These are phyloP conservation scores for Litsea cubeba DNA, from an alignment of 164 flowering plant species.

Conservation along the genomic window DNA sequence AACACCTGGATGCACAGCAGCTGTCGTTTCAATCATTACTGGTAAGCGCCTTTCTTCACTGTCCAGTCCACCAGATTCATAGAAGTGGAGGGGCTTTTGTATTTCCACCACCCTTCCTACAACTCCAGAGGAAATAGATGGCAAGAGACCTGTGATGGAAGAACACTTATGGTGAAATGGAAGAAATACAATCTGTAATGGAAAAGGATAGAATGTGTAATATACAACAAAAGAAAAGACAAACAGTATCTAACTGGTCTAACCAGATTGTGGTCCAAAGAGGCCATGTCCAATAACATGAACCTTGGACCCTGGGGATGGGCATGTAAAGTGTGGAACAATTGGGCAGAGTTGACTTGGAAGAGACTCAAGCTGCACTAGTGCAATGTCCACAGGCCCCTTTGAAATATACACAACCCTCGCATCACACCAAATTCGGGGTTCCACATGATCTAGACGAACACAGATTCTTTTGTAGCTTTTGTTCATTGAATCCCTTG, in stretches of 20 bases:
- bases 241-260: conserved; percentile 6
- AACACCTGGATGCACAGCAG: conserved; percentile 93
- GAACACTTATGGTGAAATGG: neutral
- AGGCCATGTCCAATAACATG: conserved; percentile 92
- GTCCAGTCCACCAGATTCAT: conserved; percentile 18
- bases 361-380: conserved; percentile 64
- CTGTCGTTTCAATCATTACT: conserved; percentile 93
- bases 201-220: neutral
- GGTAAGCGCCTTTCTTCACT: conserved; percentile 33
- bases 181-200: neutral
- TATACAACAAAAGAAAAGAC: neutral
- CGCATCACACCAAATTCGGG: conserved; percentile 82
- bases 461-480: conserved; percentile 49
- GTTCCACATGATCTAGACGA: conserved; percentile 61
- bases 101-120: conserved; percentile 73
- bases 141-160: conserved; percentile 43
- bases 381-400: conserved; percentile 84
- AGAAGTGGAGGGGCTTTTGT: conserved; percentile 24
- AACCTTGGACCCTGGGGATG: conserved; percentile 66
- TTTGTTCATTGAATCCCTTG: conserved; percentile 14
- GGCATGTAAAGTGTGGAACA: conserved; percentile 39
- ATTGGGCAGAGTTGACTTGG: conserved; percentile 65
- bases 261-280: conserved; percentile 92
- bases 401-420: conserved; percentile 59
- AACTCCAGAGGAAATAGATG: conserved; percentile 74